Evolutionary conservation across 306 rosid genomes (phyloP), one percentile per base, ranked within the genome.

Genomic region (Ochetophila trinervis): DNA sequence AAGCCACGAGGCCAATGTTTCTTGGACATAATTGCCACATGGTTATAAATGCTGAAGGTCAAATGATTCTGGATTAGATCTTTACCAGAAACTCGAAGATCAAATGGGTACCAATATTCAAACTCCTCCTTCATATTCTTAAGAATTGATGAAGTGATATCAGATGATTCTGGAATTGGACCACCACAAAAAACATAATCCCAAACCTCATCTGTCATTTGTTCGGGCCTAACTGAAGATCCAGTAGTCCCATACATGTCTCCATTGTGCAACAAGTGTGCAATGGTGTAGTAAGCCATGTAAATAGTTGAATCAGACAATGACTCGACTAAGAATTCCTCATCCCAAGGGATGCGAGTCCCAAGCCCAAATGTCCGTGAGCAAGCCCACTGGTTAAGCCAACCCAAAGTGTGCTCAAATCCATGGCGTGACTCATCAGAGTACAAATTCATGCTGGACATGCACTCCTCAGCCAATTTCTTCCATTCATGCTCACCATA

Each of bases 361-460:
- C 97, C 97, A 59, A 91, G 88, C 52, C 97, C 96, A 76, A 91
- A 91, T n/a, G 96, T 86, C 27, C 97, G 77, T 56, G 97, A 91
- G 74, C 97, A 91, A 48, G 97, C 97, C 97, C 97, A 88, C 79
- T 91, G 97, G 69, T 88, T 91, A 69, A 91, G 80, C 96, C 96
- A 91, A 67, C 80, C 44, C 72, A 91, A 75, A 55, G 97, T 91
- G 78, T 91, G 96, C 85, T 88, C 95, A 81, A 91, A 86, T 14
- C 96, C 97, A 83, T 88, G 96, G 0, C 79, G 71, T 17, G 97
- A 83, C 83, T 88, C 96, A 13, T 91, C 96, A n/a, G 84, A 83
- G 72, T 74, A 86, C 50, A 85, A 45, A 71, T 73, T 78, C 96
- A 91, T 91, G 70, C 22, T 60, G 40, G 89, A 70, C 63, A 88